Base-by-base conservation (phyloP, 768 basidiomycete genomes). In the Phlebiopsis flavidoalba region DNA sequence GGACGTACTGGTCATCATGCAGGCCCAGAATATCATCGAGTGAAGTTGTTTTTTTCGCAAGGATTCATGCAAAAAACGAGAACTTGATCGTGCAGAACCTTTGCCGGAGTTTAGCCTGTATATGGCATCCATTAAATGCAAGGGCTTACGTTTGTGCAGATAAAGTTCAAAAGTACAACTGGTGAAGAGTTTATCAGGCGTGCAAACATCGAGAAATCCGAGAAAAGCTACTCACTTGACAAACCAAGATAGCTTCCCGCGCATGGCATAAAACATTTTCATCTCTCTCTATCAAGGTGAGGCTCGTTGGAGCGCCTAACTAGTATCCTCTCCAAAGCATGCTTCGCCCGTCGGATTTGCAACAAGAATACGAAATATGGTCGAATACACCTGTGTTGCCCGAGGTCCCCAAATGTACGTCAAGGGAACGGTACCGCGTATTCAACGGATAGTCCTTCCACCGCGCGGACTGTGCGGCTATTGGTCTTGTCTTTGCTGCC, bases 241-340 rank as follows among this genome's bases (percentile, higher is more conserved):
- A 65, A 93, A 89, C 92, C 92, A 94, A 60, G 88, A 87, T 60
- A 94, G 66, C 58, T 87, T 85, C 64, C 86, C 84, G 63, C 91
- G 75, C 79, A 91, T 82, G 0, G 87, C 88, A 69, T 90, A 91
- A 65, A 93, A 86, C 14, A 79, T 78, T 73, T 90, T 92, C 66
- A 88, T 59, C 56, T 85, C 84, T 85, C 84, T 21, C 73, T 37
- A 71, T 53, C 72, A 74, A 69, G 17, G 64, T 67, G 67, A 71
- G 57, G 65, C 63, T 75, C 12, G 71, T 67, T 17, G 76, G 79
- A 43, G n/a, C 81, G 80, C 19, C 87, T 76, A 2, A 91, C 82
- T 24, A 89, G 73, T 12, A 91, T 87, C 54, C 83, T 74, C 68
- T 93, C 91, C 56, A 94, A 63, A 35, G 86, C 79, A 65, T 74